phyloP scores from a whole-genome alignment of 2,329 filamentous ascomycete genomes.

The Scedosporium minutisporum region DNA sequence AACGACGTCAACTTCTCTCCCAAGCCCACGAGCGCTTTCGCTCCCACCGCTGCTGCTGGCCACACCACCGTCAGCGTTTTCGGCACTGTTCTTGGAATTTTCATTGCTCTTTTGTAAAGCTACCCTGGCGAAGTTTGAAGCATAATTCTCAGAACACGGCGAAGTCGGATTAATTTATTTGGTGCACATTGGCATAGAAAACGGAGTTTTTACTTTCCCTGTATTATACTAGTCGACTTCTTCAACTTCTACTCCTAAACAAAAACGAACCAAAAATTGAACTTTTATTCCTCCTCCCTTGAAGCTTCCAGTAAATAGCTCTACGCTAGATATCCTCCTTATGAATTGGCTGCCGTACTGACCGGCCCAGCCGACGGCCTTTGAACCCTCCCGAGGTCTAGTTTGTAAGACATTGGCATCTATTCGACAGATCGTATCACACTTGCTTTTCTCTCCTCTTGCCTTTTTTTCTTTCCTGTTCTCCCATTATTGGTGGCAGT shows the following conservation, averaged over 20 bases:
- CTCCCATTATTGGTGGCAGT: too few species aligned
- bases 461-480: too few species aligned
- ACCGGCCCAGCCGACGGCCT: too few species aligned
- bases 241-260: background rate
- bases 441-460: too few species aligned
- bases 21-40: constrained; percentile 3
- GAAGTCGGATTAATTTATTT: background rate
- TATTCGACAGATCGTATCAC: too few species aligned
- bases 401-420: too few species aligned
- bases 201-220: background rate
- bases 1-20: background rate
- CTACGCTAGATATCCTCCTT: too few species aligned
- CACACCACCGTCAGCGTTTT: background rate
- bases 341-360: too few species aligned
- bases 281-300: background rate
- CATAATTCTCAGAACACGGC: background rate
- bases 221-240: background rate
- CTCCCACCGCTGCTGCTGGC: constrained; percentile 5
- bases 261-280: background rate
- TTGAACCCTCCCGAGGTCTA: too few species aligned
- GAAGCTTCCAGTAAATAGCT: too few species aligned
- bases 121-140: background rate
- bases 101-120: background rate
- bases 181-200: background rate
- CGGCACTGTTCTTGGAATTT: background rate